These are phyloP conservation scores for Sclerotinia borealis DNA, from an alignment of 2,329 filamentous ascomycete species.

Conservation along the genomic window DNA sequence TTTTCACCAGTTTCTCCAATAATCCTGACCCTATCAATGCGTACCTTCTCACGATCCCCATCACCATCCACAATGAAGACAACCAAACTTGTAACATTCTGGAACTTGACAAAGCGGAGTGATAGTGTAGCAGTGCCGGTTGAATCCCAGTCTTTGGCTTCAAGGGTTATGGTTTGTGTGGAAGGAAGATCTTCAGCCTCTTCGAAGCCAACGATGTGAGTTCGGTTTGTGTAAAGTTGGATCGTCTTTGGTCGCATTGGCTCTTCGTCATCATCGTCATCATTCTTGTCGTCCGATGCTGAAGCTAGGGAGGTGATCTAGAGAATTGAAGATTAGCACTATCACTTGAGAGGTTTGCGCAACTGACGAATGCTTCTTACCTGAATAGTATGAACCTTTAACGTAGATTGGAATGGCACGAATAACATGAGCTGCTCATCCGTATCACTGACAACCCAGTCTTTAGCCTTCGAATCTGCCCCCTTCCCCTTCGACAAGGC, in stretches of 20 bases:
- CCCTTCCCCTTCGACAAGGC: slow-evolving; percentile 53
- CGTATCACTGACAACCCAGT: slow-evolving; percentile 95
- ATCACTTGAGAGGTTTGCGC: neutral
- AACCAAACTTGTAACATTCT: slow-evolving; percentile 81
- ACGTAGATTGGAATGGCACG: slow-evolving; percentile 76
- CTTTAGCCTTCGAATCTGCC: slow-evolving; percentile 45
- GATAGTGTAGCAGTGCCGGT: slow-evolving; percentile 66
- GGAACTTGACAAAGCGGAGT: slow-evolving; percentile 94
- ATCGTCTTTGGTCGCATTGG: slow-evolving; percentile 78
- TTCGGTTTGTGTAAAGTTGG: slow-evolving; percentile 79
- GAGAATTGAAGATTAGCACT: neutral
- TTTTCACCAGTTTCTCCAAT: slow-evolving; percentile 90
- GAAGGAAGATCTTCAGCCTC: slow-evolving; percentile 83
- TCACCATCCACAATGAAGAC: slow-evolving; percentile 86
- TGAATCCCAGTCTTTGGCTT: slow-evolving; percentile 72
- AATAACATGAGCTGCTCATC: slow-evolving; percentile 95
- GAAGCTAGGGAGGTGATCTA: slow-evolving; percentile 79
- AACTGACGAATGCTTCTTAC: slow-evolving; percentile 35
- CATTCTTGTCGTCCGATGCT: slow-evolving; percentile 41
- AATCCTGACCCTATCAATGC: slow-evolving; percentile 71
- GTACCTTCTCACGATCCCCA: slow-evolving; percentile 75
- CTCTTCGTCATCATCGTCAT: slow-evolving; percentile 70
- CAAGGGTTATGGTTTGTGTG: slow-evolving; percentile 73
- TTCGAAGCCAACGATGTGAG: slow-evolving; percentile 89
- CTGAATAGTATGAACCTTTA: slow-evolving; percentile 83